phyloP scores from a whole-genome alignment of 2,329 filamentous ascomycete species.

The Knufia fluminis region DNA sequence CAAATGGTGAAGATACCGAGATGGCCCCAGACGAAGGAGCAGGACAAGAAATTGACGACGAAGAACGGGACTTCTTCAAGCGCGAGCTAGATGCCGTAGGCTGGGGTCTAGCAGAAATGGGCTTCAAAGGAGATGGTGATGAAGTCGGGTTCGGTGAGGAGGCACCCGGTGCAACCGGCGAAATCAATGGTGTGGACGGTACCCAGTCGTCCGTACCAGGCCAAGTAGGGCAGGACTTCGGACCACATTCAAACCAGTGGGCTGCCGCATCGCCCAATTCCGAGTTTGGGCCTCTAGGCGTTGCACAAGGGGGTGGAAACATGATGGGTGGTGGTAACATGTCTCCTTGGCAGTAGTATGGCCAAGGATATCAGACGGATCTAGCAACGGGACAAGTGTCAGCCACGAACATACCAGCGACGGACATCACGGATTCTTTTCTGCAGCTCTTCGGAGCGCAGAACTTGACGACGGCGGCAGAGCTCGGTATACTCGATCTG shows the following conservation, averaged over 20 bases:
- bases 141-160: slow-evolving; percentile 23
- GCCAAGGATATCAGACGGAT: background rate
- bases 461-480: background rate
- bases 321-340: background rate
- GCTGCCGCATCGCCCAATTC: slow-evolving; percentile 9
- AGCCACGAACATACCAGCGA: background rate
- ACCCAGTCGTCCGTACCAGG: background rate
- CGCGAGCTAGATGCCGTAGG: slow-evolving; percentile 66
- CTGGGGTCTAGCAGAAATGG: slow-evolving; percentile 33
- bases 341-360: slow-evolving; percentile 8
- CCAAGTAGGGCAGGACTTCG: background rate
- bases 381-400: background rate
- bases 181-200: slow-evolving; percentile 8
- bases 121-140: slow-evolving; percentile 12
- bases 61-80: slow-evolving; percentile 71
- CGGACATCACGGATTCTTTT: background rate
- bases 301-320: background rate
- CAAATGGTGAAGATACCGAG: slow-evolving; percentile 28
- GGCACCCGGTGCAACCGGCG: slow-evolving; percentile 9
- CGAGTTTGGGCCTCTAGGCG: slow-evolving; percentile 4
- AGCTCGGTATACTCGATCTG: background rate
- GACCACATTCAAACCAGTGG: slow-evolving; percentile 4
- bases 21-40: slow-evolving; percentile 27
- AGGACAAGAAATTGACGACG: slow-evolving; percentile 49
- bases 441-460: background rate